Evolutionary conservation across 176 grass and related monocot species (phyloP).

Genomic region (Urochloa ruziziensis): DNA sequence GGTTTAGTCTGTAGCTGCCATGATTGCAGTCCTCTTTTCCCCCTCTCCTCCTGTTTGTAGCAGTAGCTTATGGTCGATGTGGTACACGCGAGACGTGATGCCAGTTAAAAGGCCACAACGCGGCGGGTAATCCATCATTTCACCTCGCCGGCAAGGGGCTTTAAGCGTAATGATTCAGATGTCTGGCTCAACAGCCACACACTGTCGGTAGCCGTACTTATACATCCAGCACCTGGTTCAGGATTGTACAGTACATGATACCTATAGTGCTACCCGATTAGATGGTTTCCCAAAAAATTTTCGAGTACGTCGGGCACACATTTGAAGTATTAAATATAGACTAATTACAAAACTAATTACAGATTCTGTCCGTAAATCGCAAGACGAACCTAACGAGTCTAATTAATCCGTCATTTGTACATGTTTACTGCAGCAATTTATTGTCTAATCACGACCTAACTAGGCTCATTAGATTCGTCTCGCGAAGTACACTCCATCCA

Average conservation of each 20-base stretch:
- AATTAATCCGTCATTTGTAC: no score
- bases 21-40: neutral
- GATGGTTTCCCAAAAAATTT: no score
- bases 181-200: neutral
- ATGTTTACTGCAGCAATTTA: no score
- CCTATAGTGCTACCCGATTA: no score
- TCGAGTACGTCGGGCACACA: no score
- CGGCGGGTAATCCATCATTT: conserved; percentile 25
- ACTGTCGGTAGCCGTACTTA: conserved; percentile 20
- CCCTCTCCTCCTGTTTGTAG: neutral
- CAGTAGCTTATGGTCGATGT: neutral
- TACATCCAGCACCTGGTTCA: neutral
- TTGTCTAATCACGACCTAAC: no score
- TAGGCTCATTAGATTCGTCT: no score
- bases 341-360: no score
- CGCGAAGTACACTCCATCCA: no score
- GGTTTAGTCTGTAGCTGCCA: neutral
- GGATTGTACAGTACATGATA: neutral
- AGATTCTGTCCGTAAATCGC: no score
- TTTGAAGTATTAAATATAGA: no score
- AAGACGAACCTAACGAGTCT: no score
- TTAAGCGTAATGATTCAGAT: conserved; percentile 33
- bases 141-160: conserved; percentile 13
- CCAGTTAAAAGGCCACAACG: conserved; percentile 9
- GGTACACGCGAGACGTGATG: conserved; percentile 14